These are phyloP conservation scores for Leptomonas seymouri DNA, from an alignment of 208 protist genomes.

Conservation along the genomic window DNA sequence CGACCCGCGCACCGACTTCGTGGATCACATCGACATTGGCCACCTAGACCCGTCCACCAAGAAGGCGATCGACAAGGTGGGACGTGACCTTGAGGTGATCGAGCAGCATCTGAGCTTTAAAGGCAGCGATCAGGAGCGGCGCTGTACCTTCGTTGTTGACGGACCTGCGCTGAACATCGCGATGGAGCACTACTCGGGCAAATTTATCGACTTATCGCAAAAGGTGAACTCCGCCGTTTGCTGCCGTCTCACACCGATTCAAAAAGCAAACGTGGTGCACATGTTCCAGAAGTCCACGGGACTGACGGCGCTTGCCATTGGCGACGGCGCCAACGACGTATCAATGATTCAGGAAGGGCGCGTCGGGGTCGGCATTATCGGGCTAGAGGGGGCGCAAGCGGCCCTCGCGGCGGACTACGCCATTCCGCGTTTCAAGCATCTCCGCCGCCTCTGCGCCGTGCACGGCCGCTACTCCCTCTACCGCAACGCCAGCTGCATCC, in stretches of 20 bases:
- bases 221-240: conserved; percentile 87
- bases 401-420: conserved; percentile 94
- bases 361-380: conserved; percentile 97
- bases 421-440: conserved; percentile 94
- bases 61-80: conserved; percentile 59
- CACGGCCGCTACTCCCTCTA: conserved; percentile 95
- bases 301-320: conserved; percentile 95
- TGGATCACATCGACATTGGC: conserved; percentile 89
- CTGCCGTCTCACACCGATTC: conserved; percentile 89
- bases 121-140: conserved; percentile 42
- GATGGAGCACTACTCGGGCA: conserved; percentile 72
- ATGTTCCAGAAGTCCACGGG: conserved; percentile 90
- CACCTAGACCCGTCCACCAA: conserved; percentile 42
- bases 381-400: conserved; percentile 96
- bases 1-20: conserved; percentile 76
- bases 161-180: conserved; percentile 73
- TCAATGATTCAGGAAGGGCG: conserved; percentile 95
- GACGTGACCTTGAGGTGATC: conserved; percentile 61
- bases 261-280: conserved; percentile 91
- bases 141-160: conserved; percentile 84
- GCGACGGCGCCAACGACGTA: conserved; percentile 99
- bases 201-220: conserved; percentile 79
- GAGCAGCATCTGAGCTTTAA: conserved; percentile 59
- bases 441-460: conserved; percentile 92
- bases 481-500: conserved; percentile 93